These are phyloP conservation scores for Melanopsichium pennsylvanicum DNA, from an alignment of 1,284 basidiomycete genomes.

Conservation along the genomic window DNA sequence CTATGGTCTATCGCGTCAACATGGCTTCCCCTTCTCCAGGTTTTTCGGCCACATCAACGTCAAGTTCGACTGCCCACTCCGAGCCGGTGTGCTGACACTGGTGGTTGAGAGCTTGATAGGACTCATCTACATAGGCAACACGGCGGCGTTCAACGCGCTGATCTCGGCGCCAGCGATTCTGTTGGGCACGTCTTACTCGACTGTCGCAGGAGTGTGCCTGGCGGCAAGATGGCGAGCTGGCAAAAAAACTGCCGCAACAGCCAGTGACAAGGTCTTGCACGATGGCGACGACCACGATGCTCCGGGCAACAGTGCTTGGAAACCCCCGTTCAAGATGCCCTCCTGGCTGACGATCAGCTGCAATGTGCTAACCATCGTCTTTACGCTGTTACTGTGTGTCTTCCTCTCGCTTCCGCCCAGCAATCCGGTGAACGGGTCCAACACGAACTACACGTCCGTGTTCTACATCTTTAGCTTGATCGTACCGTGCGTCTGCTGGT, in stretches of 20 bases:
- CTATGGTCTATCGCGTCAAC: slow-evolving; percentile 17
- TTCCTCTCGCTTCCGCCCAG: slow-evolving; percentile 26
- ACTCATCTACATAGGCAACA: slow-evolving; percentile 35
- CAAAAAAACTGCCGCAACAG: background rate
- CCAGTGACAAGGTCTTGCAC: slow-evolving; percentile 1
- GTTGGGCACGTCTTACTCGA: slow-evolving; percentile 22
- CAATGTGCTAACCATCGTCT: slow-evolving; percentile 31
- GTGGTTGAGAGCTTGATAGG: slow-evolving; percentile 11
- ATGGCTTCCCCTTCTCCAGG: slow-evolving; percentile 20
- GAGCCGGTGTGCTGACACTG: slow-evolving; percentile 13
- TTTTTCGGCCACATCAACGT: slow-evolving; percentile 18
- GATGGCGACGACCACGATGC: slow-evolving; percentile 1
- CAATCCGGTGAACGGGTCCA: slow-evolving; percentile 26
- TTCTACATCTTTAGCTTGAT: slow-evolving; percentile 15
- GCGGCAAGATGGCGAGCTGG: slow-evolving; percentile 2
- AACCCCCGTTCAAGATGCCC: slow-evolving; percentile 25
- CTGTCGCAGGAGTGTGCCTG: slow-evolving; percentile 19
- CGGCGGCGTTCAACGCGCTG: slow-evolving; percentile 32
- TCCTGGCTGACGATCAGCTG: slow-evolving; percentile 3
- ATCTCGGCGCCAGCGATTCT: slow-evolving; percentile 31
- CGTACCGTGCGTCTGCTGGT: slow-evolving; percentile 10
- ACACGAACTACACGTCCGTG: slow-evolving; percentile 32
- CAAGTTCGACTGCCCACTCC: slow-evolving; percentile 21
- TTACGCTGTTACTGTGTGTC: slow-evolving; percentile 25
- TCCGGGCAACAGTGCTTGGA: slow-evolving; percentile 4